A percentile compares a stretch with the other conserved stretches of the same genome.
These are phyloP conservation scores for Exutisphaerella laricina DNA, from an alignment of 2,329 filamentous ascomycete species.

Conservation along the genomic window DNA sequence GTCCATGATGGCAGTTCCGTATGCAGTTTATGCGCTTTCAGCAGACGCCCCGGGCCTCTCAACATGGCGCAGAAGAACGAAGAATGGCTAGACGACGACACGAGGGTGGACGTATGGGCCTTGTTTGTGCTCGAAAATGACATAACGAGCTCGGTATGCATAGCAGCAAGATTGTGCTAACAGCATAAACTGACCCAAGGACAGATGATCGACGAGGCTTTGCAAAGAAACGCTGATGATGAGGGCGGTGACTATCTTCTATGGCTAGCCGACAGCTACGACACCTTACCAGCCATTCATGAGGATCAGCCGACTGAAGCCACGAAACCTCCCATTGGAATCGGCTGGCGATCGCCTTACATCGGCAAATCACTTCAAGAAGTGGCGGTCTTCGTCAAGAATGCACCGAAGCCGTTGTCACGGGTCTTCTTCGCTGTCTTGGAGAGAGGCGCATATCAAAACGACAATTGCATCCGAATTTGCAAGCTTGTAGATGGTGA, in stretches of 20 bases:
- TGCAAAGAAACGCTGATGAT: constrained; percentile 6
- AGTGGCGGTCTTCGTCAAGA: constrained; percentile 1
- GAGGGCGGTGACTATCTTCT: constrained; percentile 3
- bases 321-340: constrained; percentile 5
- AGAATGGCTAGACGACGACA: neutral
- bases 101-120: constrained; percentile 1
- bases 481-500: constrained; percentile 5
- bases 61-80: neutral
- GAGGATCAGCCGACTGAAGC: neutral
- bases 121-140: constrained; percentile 5
- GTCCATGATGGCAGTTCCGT: too few species aligned
- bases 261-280: constrained; percentile 11
- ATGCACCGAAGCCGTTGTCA: constrained; percentile 7
- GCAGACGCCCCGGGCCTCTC: too few species aligned
- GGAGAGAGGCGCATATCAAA: neutral
- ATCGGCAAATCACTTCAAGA: constrained; percentile 6
- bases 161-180: neutral
- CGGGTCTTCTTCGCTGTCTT: constrained; percentile 7
- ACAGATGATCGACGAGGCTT: constrained; percentile 9
- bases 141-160: neutral
- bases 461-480: neutral
- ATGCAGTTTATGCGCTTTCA: too few species aligned
- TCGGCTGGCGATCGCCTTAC: constrained; percentile 9
- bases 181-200: neutral
- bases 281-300: constrained; percentile 4